Percentiles rank a stretch among this genome's conserved stretches.
Conservation (phyloP, 768 basidiomycete species). For the Terana coerulea region DNA sequence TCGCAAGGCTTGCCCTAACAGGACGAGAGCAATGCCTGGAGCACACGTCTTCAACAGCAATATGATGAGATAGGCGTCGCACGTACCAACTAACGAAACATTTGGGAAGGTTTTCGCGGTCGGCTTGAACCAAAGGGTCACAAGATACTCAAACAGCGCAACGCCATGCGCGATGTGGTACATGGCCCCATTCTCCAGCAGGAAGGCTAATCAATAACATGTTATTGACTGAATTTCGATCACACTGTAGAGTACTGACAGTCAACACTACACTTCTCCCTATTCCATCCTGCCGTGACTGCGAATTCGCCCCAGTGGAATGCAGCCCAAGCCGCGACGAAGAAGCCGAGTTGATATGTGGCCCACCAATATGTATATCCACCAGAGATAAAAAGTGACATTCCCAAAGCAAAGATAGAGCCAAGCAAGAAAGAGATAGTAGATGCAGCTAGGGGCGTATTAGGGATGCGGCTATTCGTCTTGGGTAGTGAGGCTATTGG, state of each 20-base stretch:
- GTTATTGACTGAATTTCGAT: neutral
- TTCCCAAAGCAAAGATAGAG: conserved; percentile 56
- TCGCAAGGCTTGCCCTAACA: conserved; percentile 73
- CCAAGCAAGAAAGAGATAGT: conserved; percentile 86
- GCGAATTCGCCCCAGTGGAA: conserved; percentile 97
- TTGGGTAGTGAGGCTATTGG: conserved; percentile 34
- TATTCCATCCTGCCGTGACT: conserved; percentile 94
- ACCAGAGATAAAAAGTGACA: conserved; percentile 44
- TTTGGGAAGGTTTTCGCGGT: conserved; percentile 56
- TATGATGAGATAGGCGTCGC: neutral
- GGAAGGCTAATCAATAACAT: conserved; percentile 59
- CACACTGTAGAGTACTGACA: conserved; percentile 52
- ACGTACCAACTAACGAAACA: conserved; percentile 56
- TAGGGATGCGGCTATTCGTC: conserved; percentile 68
- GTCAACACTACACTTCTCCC: conserved; percentile 86
- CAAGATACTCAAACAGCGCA: conserved; percentile 78
- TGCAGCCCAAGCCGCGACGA: conserved; percentile 73
- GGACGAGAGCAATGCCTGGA: conserved; percentile 60
- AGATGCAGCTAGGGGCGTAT: conserved; percentile 79
- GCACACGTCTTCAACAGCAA: neutral
- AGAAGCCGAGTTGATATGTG: conserved; percentile 78
- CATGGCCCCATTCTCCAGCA: conserved; percentile 82
- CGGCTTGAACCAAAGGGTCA: conserved; percentile 66
- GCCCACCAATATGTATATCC: conserved; percentile 56
- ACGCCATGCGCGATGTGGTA: conserved; percentile 83